A percentile compares a stretch with the other conserved stretches of the same genome.
Conservation (phyloP, 768 basidiomycete species). For the Boletellus ananiceps region DNA sequence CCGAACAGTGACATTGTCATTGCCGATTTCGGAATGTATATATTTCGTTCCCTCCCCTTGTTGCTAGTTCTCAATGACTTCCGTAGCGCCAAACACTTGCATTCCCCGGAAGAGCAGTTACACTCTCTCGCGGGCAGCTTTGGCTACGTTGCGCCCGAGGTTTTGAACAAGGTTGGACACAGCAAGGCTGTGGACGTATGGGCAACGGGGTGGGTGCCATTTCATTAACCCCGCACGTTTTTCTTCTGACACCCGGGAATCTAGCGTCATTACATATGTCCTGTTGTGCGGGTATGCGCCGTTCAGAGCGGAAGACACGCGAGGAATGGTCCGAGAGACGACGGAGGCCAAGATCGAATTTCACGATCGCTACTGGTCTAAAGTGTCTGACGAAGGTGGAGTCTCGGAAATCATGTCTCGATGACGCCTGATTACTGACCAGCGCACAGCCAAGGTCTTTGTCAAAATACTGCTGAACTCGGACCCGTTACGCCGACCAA, state of each 20-base stretch:
- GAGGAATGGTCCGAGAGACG: slow-evolving; percentile 78
- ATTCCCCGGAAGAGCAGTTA: slow-evolving; percentile 65
- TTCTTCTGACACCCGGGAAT: neutral
- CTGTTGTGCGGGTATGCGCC: slow-evolving; percentile 94
- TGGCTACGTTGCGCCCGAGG: slow-evolving; percentile 91
- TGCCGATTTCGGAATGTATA: slow-evolving; percentile 93
- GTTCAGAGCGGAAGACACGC: slow-evolving; percentile 79
- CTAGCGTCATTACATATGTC: slow-evolving; percentile 90
- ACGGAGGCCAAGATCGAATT: slow-evolving; percentile 82
- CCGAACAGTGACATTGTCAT: slow-evolving; percentile 85
- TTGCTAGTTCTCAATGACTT: neutral
- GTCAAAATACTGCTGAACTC: slow-evolving; percentile 66
- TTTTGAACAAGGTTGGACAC: slow-evolving; percentile 76
- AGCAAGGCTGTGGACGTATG: slow-evolving; percentile 92
- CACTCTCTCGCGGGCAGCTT: slow-evolving; percentile 74
- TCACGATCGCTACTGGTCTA: slow-evolving; percentile 93
- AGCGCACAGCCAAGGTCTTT: slow-evolving; percentile 71
- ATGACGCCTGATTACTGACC: neutral
- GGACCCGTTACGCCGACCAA: slow-evolving; percentile 66
- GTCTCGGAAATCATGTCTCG: slow-evolving; percentile 3
- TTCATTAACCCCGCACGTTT: neutral
- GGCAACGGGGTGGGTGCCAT: slow-evolving; percentile 73
- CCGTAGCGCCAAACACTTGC: slow-evolving; percentile 74
- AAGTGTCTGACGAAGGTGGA: slow-evolving; percentile 71
- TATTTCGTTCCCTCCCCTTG: slow-evolving; percentile 22